Percentiles rank a stretch among this genome's conserved stretches.
Evolutionary conservation across 2,329 filamentous ascomycete genomes (phyloP).

Genomic region (Hypoxylon sp.): DNA sequence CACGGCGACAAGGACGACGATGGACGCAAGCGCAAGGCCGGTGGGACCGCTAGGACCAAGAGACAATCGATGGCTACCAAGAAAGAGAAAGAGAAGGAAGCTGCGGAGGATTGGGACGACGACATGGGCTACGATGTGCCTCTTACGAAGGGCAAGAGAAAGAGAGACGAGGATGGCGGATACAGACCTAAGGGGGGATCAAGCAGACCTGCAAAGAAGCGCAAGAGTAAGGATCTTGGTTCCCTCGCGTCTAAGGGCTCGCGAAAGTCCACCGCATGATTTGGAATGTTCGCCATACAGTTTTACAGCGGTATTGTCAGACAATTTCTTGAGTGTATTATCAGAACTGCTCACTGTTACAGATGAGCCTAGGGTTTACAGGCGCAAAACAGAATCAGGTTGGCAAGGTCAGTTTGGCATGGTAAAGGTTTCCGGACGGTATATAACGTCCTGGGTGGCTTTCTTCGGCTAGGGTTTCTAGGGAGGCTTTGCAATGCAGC

Average conservation of each 20-base stretch:
- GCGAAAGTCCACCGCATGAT: constrained; percentile 43
- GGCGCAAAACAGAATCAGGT: constrained; percentile 6
- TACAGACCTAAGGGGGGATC: constrained; percentile 72
- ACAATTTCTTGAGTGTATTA: constrained; percentile 13
- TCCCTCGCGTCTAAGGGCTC: constrained; percentile 42
- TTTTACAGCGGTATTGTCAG: not conserved
- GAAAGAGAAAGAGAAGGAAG: constrained; percentile 59
- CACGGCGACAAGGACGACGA: constrained; percentile 55
- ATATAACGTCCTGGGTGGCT: constrained; percentile 22
- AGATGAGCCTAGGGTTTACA: not conserved
- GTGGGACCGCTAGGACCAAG: constrained; percentile 55
- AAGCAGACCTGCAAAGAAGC: constrained; percentile 69
- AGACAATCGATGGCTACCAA: constrained; percentile 56
- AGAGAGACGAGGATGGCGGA: constrained; percentile 70
- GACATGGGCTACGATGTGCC: constrained; percentile 56
- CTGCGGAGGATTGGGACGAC: constrained; percentile 57
- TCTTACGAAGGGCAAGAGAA: constrained; percentile 67
- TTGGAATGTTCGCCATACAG: not conserved
- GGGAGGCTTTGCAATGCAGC: constrained; percentile 1
- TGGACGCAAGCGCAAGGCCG: constrained; percentile 55
- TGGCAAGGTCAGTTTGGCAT: constrained; percentile 16
- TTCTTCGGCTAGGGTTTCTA: constrained; percentile 9
- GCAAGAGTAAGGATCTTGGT: constrained; percentile 65
- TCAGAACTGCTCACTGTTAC: constrained; percentile 3
- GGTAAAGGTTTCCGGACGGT: constrained; percentile 18